Conservation (phyloP, 345 rosid species). For the Stellera chamaejasme region DNA sequence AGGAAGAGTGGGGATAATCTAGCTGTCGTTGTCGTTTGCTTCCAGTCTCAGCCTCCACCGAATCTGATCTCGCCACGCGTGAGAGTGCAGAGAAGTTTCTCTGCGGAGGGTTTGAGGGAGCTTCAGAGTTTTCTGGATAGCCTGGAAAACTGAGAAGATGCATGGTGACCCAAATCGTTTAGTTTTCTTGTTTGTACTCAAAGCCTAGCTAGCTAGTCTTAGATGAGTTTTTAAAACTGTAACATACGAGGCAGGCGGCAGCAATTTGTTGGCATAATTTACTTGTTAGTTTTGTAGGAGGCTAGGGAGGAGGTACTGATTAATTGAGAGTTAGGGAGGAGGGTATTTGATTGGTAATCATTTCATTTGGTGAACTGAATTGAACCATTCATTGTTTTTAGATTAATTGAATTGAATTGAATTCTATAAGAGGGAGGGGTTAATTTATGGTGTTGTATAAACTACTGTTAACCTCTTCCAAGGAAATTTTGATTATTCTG, state of each 20-base stretch:
- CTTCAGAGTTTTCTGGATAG: constrained; percentile 64
- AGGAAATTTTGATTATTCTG: too few species aligned
- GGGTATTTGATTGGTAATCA: too few species aligned
- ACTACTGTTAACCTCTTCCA: too few species aligned
- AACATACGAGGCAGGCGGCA: constrained; percentile 41
- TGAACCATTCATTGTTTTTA: too few species aligned
- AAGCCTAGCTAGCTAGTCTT: constrained; percentile 15
- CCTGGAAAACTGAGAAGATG: constrained; percentile 29
- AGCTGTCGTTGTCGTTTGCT: constrained; percentile 67
- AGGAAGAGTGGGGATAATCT: constrained; percentile 83
- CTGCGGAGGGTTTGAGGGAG: constrained; percentile 64
- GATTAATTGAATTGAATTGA: too few species aligned
- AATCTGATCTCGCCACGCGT: constrained; percentile 54
- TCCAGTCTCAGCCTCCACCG: constrained; percentile 61
- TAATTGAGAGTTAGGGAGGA: constrained; percentile 6
- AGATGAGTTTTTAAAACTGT: constrained; percentile 38
- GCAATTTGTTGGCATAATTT: constrained; percentile 14
- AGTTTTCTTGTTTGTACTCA: constrained; percentile 5
- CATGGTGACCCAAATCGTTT: constrained; percentile 3
- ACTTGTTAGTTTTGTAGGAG: constrained; percentile 8
- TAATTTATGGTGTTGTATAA: too few species aligned
- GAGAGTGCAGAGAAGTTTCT: constrained; percentile 68
- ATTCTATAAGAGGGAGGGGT: too few species aligned
- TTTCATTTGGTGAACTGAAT: neutral
- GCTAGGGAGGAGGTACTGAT: constrained; percentile 29